These are phyloP conservation scores for Polysphondylium violaceum DNA, from an alignment of 78 protist species.

Conservation along the genomic window DNA sequence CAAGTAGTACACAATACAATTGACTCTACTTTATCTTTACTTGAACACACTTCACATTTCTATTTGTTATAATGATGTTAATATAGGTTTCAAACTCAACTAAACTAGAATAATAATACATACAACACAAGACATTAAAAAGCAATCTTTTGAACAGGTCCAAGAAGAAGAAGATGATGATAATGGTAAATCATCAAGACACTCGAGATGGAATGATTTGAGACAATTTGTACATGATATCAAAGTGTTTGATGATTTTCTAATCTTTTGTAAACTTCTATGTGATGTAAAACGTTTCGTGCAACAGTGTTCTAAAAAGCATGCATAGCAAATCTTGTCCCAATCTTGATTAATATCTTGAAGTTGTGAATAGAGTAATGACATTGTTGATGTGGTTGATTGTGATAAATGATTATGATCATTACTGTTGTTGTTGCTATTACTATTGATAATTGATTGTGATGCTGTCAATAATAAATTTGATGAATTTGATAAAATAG, in stretches of 20 bases:
- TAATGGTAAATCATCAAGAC: slow-evolving; percentile 37
- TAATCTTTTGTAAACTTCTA: slow-evolving; percentile 22
- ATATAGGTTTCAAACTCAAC: neutral
- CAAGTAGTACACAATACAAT: slow-evolving; percentile 36
- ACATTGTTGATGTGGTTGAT: slow-evolving; percentile 2
- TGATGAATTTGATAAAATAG: too few relatives aligned
- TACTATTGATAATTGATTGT: neutral
- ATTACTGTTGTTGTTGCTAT: neutral
- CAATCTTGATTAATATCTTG: slow-evolving; percentile 41
- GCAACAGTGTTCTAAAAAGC: slow-evolving; percentile 36
- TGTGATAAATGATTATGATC: neutral
- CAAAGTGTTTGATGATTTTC: slow-evolving; percentile 12
- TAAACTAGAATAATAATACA: neutral
- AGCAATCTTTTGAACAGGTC: slow-evolving; percentile 67
- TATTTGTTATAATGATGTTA: neutral
- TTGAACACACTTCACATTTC: slow-evolving; percentile 46
- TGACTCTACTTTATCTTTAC: neutral
- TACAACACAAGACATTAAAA: slow-evolving; percentile 19
- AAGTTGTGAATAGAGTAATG: too few relatives aligned
- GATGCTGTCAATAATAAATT: too few relatives aligned
- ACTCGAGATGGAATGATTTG: slow-evolving; percentile 38
- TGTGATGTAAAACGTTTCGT: neutral
- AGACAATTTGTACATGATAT: slow-evolving; percentile 29
- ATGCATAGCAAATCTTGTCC: slow-evolving; percentile 36
- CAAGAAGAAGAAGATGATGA: neutral